Percentiles rank a stretch among this genome's conserved stretches.
These are phyloP conservation scores for Crithidia expoeki DNA, from an alignment of 208 protist genomes.

Conservation along the genomic window DNA sequence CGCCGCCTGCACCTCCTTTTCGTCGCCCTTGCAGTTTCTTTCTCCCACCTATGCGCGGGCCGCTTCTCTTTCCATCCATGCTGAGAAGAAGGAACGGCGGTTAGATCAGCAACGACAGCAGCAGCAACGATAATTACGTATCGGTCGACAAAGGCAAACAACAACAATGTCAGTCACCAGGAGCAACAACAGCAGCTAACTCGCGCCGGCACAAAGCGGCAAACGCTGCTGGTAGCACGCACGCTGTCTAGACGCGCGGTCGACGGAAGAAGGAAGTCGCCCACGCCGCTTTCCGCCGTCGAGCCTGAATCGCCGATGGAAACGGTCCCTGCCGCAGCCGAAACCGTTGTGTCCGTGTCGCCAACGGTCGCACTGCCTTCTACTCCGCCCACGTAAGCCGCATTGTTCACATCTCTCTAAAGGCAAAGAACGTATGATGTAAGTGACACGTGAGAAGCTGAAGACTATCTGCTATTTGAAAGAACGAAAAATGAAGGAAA, in stretches of 20 bases:
- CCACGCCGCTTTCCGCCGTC: background rate
- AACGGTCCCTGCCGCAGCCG: background rate
- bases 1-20: background rate
- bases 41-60: background rate
- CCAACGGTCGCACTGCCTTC: too few species aligned
- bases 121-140: background rate
- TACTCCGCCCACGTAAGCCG: too few species aligned
- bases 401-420: too few species aligned
- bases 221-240: constrained; percentile 14
- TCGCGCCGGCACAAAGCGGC: background rate
- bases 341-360: too few species aligned
- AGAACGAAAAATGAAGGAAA: too few species aligned
- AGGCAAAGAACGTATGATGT: too few species aligned
- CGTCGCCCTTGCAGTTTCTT: background rate
- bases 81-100: too few species aligned
- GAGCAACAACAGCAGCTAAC: background rate
- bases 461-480: too few species aligned
- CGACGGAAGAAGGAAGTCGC: background rate
- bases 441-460: too few species aligned
- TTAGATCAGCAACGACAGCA: background rate
- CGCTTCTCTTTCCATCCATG: too few species aligned
- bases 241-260: background rate
- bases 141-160: too few species aligned
- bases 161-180: too few species aligned
- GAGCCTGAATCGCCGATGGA: background rate